These are phyloP conservation scores for Pseudocercospora crystallina DNA, from an alignment of 2,329 filamentous ascomycete genomes.

Conservation along the genomic window DNA sequence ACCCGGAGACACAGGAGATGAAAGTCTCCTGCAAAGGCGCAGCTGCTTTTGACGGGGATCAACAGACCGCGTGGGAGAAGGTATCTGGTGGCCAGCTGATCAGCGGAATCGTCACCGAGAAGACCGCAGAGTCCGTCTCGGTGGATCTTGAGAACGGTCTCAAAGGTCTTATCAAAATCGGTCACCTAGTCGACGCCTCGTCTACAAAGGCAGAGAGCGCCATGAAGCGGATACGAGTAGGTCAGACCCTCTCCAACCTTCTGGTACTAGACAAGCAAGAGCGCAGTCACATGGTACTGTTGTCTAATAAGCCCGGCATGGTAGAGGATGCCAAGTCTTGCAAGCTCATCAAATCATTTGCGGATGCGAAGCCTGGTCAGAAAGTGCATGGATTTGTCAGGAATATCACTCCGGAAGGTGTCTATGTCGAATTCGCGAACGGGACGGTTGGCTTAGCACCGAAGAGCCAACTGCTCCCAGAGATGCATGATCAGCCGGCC, in stretches of 20 bases:
- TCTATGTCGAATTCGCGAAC: constrained; percentile 86
- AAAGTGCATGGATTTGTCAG: constrained; percentile 76
- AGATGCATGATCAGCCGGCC: constrained; percentile 64
- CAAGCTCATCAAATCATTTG: constrained; percentile 69
- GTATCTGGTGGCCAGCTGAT: constrained; percentile 74
- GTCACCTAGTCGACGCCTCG: constrained; percentile 84
- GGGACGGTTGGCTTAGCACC: constrained; percentile 76
- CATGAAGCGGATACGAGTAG: constrained; percentile 78
- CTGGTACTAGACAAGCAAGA: constrained; percentile 84
- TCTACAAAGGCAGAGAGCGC: constrained; percentile 72
- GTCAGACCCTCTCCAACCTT: constrained; percentile 78
- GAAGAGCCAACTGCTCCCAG: constrained; percentile 72
- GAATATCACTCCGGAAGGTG: constrained; percentile 76
- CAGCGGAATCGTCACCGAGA: constrained; percentile 63
- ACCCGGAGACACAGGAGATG: constrained; percentile 68
- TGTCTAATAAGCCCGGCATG: constrained; percentile 82
- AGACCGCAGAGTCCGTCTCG: constrained; percentile 48
- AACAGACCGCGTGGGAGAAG: constrained; percentile 69
- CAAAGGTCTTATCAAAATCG: constrained; percentile 72
- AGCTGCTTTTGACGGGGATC: constrained; percentile 73
- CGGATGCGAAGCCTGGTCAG: constrained; percentile 68
- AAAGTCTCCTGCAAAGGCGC: constrained; percentile 93
- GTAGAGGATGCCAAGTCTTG: constrained; percentile 71
- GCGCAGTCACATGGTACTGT: constrained; percentile 68
- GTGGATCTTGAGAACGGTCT: constrained; percentile 74